Conservation (phyloP, 2,329 filamentous ascomycete species). For the Leptoxyphium fumago region DNA sequence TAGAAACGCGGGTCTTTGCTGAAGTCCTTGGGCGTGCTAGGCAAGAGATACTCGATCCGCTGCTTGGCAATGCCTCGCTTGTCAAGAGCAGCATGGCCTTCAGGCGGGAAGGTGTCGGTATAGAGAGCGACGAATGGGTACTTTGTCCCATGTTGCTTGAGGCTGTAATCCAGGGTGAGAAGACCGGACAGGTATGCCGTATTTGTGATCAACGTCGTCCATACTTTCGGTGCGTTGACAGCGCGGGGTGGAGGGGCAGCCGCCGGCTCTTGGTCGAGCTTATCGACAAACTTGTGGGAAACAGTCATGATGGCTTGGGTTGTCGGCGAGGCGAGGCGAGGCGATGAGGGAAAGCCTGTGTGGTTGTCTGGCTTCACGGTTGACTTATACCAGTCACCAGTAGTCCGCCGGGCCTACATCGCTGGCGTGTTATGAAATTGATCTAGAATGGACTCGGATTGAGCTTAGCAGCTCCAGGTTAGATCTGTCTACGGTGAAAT, state of each 20-base stretch:
- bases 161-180: slow-evolving; percentile 64
- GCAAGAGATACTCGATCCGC: slow-evolving; percentile 58
- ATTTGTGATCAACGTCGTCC: slow-evolving; percentile 80
- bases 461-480: too few species aligned
- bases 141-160: slow-evolving; percentile 47
- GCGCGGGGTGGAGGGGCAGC: background rate
- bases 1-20: slow-evolving; percentile 69
- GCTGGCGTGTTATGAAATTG: too few species aligned
- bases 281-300: background rate
- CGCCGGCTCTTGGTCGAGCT: background rate
- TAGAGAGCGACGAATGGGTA: slow-evolving; percentile 76
- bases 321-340: too few species aligned
- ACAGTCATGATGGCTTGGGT: background rate
- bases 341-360: too few species aligned
- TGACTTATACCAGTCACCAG: too few species aligned
- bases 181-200: slow-evolving; percentile 68
- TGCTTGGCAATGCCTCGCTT: slow-evolving; percentile 54
- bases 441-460: too few species aligned
- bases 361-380: too few species aligned
- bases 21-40: slow-evolving; percentile 51
- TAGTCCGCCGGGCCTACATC: too few species aligned
- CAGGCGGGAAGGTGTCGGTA: slow-evolving; percentile 57
- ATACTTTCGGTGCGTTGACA: slow-evolving; percentile 40
- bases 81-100: slow-evolving; percentile 54
- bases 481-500: too few species aligned